A percentile compares a stretch with the other conserved stretches of the same genome.
Conservation (phyloP, 1,284 basidiomycete genomes). For the Pterulicium gracile region DNA sequence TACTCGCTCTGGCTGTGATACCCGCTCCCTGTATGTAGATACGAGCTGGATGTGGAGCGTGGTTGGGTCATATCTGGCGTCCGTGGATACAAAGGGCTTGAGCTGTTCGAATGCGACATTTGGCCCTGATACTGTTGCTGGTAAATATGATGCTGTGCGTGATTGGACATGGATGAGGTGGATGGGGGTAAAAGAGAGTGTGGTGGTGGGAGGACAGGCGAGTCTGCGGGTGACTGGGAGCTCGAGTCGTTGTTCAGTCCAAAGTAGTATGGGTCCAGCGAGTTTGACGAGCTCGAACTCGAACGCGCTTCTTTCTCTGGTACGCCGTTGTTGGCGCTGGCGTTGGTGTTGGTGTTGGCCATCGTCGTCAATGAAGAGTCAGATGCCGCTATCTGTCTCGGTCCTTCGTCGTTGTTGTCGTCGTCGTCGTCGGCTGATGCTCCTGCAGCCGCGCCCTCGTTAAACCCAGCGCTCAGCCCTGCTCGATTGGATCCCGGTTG, state of each 20-base stretch:
- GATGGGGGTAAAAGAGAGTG: slow-evolving; percentile 14
- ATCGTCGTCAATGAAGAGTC: background rate
- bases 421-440: too few relatives aligned
- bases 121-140: too few relatives aligned
- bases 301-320: slow-evolving; percentile 29
- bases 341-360: background rate
- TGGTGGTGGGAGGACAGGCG: slow-evolving; percentile 43
- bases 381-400: background rate
- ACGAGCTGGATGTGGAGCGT: slow-evolving; percentile 9
- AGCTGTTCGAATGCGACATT: background rate
- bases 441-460: too few relatives aligned
- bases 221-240: slow-evolving; percentile 49
- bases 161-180: too few relatives aligned
- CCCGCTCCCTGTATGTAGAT: slow-evolving; percentile 18
- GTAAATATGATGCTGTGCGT: too few relatives aligned
- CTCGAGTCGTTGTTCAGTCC: slow-evolving; percentile 17
- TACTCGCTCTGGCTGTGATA: slow-evolving; percentile 32
- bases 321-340: background rate
- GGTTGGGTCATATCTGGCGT: slow-evolving; percentile 24
- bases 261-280: slow-evolving; percentile 79
- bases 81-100: background rate
- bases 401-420: background rate
- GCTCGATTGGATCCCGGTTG: too few relatives aligned
- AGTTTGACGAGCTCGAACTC: slow-evolving; percentile 58
- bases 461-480: too few relatives aligned